phyloP scores from a whole-genome alignment of 441 rosid genomes.

The Codiaeum variegatum region DNA sequence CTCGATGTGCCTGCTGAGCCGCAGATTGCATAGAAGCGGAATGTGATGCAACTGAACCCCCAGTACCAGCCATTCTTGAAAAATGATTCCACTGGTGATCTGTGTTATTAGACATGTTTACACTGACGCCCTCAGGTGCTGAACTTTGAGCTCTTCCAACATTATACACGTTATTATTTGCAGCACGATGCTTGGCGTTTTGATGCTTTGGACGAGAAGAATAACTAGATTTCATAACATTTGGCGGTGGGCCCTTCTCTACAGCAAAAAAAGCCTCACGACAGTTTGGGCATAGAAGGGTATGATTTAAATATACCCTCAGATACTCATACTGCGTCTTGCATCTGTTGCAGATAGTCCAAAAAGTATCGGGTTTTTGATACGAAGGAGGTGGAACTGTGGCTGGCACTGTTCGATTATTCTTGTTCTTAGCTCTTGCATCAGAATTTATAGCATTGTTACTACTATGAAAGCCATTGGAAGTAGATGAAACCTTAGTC shows the following conservation, averaged over 20 bases:
- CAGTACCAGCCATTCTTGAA: conserved; percentile 34
- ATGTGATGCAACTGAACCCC: conserved; percentile 24
- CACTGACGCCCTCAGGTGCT: conserved; percentile 16
- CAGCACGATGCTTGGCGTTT: conserved; percentile 36
- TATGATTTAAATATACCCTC: conserved; percentile 70
- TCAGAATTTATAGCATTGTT: conserved; percentile 28
- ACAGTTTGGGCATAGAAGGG: conserved; percentile 76
- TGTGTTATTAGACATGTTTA: conserved; percentile 27
- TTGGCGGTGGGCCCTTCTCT: conserved; percentile 62
- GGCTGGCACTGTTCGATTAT: conserved; percentile 19
- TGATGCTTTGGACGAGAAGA: conserved; percentile 46
- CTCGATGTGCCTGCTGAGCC: conserved; percentile 43
- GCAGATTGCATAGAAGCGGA: conserved; percentile 30
- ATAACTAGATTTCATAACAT: conserved; percentile 31
- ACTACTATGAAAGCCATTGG: conserved; percentile 48
- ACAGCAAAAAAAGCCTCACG: conserved; percentile 57
- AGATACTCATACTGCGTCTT: conserved; percentile 74
- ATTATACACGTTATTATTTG: conserved; percentile 29
- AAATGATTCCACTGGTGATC: conserved; percentile 35
- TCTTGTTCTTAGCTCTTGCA: conserved; percentile 31
- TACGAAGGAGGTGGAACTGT: conserved; percentile 25
- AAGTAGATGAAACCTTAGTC: conserved; percentile 33
- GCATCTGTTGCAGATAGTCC: conserved; percentile 81
- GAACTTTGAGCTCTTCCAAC: conserved; percentile 25
- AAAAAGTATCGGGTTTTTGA: conserved; percentile 58